Percentiles rank a stretch among this genome's conserved stretches.
These are phyloP conservation scores for Plectranthus barbatus DNA, from an alignment of 257 asterid genomes.

Conservation along the genomic window DNA sequence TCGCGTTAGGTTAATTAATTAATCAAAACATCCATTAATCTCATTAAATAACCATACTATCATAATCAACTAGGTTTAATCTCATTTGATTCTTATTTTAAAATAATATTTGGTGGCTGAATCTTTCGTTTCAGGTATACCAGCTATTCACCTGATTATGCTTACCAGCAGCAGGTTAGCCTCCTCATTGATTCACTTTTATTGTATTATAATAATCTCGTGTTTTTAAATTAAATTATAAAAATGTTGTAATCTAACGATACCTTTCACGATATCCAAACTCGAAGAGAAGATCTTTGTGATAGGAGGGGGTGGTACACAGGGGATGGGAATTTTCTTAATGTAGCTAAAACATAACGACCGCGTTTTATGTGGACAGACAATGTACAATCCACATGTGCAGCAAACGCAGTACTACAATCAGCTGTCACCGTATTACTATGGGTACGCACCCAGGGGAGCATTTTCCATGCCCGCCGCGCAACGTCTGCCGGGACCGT, in stretches of 20 bases:
- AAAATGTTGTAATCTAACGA: no score
- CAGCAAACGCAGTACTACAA: constrained; percentile 74
- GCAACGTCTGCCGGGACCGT: constrained; percentile 63
- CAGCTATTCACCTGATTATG: constrained; percentile 12
- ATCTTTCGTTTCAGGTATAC: constrained; percentile 21
- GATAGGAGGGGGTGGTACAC: neutral
- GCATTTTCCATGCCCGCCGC: constrained; percentile 47
- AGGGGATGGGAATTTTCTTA: neutral
- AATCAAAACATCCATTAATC: neutral
- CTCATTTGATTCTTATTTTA: no score
- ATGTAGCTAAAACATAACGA: neutral
- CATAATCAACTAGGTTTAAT: neutral
- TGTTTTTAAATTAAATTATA: no score
- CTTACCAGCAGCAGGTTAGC: constrained; percentile 16
- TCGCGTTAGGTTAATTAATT: neutral
- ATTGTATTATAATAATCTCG: neutral
- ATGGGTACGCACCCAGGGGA: constrained; percentile 68
- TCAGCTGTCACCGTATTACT: constrained; percentile 58
- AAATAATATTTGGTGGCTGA: no score
- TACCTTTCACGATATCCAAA: no score
- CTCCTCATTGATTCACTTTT: neutral
- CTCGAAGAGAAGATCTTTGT: no score
- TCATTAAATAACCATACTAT: neutral
- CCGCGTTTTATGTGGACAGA: constrained; percentile 28
- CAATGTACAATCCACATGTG: constrained; percentile 60